These are phyloP conservation scores for Margaritispora aquatica DNA, from an alignment of 495 filamentous ascomycete species.

Conservation along the genomic window DNA sequence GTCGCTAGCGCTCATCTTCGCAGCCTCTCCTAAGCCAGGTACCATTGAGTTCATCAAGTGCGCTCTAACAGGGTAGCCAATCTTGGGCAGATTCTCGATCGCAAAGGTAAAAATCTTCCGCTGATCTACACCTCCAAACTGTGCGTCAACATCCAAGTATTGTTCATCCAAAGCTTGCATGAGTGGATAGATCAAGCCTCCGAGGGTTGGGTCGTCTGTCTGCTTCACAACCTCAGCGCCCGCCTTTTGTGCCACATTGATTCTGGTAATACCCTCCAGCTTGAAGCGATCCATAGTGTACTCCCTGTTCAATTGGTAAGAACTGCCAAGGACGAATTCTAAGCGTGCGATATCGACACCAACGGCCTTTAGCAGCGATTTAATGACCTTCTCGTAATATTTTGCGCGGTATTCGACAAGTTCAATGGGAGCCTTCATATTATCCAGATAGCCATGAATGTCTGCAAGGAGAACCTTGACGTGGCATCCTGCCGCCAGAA, in stretches of 20 bases:
- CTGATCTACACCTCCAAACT: conserved; percentile 75
- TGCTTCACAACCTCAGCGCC: conserved; percentile 95
- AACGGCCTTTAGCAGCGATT: conserved; percentile 58
- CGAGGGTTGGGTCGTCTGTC: conserved; percentile 59
- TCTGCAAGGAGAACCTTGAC: conserved; percentile 80
- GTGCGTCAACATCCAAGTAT: conserved; percentile 75
- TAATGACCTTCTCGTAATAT: conserved; percentile 66
- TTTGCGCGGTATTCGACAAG: conserved; percentile 72
- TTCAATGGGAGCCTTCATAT: conserved; percentile 79
- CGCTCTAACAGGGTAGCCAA: conserved; percentile 64
- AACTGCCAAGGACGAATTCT: conserved; percentile 76
- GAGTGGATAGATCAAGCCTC: conserved; percentile 78
- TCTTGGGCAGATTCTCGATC: conserved; percentile 63
- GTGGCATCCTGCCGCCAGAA: conserved; percentile 77
- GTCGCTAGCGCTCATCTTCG: conserved; percentile 65
- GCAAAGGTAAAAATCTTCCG: conserved; percentile 84
- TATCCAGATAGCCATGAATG: conserved; percentile 74
- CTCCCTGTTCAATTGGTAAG: conserved; percentile 65
- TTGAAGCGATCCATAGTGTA: conserved; percentile 77
- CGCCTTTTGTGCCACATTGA: conserved; percentile 74
- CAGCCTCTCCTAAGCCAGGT: conserved; percentile 69
- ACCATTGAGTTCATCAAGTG: conserved; percentile 93
- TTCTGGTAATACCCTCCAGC: conserved; percentile 47
- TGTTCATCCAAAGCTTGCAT: conserved; percentile 92
- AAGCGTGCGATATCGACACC: conserved; percentile 73